Evolutionary conservation across 768 basidiomycete genomes (phyloP).

Genomic region (Xerocomus potaroensis): DNA sequence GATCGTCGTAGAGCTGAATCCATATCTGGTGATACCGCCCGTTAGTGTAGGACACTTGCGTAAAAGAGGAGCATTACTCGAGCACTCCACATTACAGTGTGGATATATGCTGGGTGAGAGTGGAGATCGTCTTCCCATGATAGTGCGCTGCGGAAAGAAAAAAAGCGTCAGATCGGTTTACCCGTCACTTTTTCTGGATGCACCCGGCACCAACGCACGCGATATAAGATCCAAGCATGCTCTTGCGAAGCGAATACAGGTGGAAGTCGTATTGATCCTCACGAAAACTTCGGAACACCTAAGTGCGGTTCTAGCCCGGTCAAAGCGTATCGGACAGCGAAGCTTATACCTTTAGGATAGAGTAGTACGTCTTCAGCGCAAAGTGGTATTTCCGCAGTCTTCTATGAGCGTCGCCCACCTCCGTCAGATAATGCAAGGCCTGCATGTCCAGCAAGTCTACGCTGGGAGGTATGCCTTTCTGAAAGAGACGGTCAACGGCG

Average conservation of each 20-base stretch:
- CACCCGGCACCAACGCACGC: constrained; percentile 51
- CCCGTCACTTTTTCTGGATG: background rate
- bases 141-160: constrained; percentile 50
- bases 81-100: constrained; percentile 66
- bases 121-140: constrained; percentile 79
- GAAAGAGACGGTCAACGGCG: constrained; percentile 10
- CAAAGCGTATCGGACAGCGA: constrained; percentile 2
- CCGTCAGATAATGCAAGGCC: constrained; percentile 78
- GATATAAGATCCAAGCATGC: constrained; percentile 80
- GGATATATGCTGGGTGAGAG: constrained; percentile 72
- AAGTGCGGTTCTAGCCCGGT: constrained; percentile 5
- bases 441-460: constrained; percentile 95
- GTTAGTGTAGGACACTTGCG: constrained; percentile 8
- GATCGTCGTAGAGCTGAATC: constrained; percentile 65
- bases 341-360: constrained; percentile 61
- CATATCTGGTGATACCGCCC: constrained; percentile 54
- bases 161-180: constrained; percentile 2
- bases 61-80: constrained; percentile 41
- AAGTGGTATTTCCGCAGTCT: constrained; percentile 62
- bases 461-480: constrained; percentile 86
- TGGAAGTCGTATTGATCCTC: constrained; percentile 99
- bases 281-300: constrained; percentile 84
- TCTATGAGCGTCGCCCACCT: constrained; percentile 72
- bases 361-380: constrained; percentile 82
- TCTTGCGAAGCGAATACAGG: constrained; percentile 86